Conservation (phyloP, 176 grass and related monocot genomes). For the Lolium rigidum region DNA sequence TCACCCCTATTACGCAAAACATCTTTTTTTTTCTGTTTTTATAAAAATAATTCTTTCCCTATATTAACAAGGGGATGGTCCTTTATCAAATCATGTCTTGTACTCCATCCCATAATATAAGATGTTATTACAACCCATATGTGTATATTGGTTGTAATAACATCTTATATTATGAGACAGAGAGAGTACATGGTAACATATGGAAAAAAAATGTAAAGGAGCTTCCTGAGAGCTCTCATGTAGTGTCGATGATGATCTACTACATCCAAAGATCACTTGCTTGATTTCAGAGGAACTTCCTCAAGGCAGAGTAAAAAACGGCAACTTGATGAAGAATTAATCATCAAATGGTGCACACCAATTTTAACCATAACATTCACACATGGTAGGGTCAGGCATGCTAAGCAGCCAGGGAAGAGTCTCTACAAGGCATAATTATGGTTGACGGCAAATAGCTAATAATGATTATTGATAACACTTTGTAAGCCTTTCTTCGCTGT, state of each 20-base stretch:
- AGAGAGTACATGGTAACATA: constrained; percentile 10
- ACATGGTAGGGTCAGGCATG: constrained; percentile 41
- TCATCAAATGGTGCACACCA: constrained; percentile 7
- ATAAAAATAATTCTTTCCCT: neutral
- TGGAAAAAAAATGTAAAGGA: neutral
- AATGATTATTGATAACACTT: neutral
- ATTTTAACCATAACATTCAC: constrained; percentile 35
- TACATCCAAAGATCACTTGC: neutral
- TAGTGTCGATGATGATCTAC: neutral
- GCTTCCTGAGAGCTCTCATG: neutral
- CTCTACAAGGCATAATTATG: constrained; percentile 20
- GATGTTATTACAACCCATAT: no score
- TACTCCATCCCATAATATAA: neutral
- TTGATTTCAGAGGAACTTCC: constrained; percentile 15
- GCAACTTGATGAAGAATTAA: constrained; percentile 39
- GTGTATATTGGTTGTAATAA: no score
- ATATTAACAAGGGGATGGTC: constrained; percentile 12
- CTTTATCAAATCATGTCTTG: neutral
- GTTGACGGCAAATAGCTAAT: constrained; percentile 14
- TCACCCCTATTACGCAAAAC: neutral
- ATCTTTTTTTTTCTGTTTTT: neutral
- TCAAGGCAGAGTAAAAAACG: constrained; percentile 24
- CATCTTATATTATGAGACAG: no score
- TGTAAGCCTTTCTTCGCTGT: constrained; percentile 25
- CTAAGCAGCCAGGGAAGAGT: neutral